Base-by-base conservation (phyloP, 805 yeast species). In the Tetrapisispora pingtungensis region DNA sequence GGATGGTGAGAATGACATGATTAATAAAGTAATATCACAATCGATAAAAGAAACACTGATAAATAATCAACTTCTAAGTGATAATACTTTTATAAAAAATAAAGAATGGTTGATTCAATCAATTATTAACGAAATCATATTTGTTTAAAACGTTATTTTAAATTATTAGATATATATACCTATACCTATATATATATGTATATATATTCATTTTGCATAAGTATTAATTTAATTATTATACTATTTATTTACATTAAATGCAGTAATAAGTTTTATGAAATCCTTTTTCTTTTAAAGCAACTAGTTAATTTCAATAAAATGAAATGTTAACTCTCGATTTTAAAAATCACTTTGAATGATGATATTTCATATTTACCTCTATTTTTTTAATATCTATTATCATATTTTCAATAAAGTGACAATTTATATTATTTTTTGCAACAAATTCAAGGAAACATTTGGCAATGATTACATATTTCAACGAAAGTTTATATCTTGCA, bases 41-140 rank as follows among this genome's bases (percentile, higher is more conserved):
- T 37, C 40, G 7, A 37, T 37, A 33, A 40, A 33, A 26, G 31
- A 32, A 19, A 10, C 19, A 4, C n/a, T 31, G 24, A 17, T 24
- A 3, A 15, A 7, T 19, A 44, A 32, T 22, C 15, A 36, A 22
- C 28, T 39, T 8, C 14, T 35, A 13, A 32, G 24, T 13, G 18
- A 41, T 36, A 34, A 17, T 14, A 41, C 51, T 39, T 54, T 52
- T 36, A 51, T 59, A 0, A 59, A 57, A 43, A 44, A 50, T 7
- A 61, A 61, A 46, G 67, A 62, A 43, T 61, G 65, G 66, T 64
- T 48, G 42, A 61, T 54, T 42, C 65, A 45, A 55, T 59, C 48
- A 41, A 59, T 53, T 6, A 59, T 62, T 5, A 62, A 59, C 45
- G 64, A 52, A 36, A 40, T 44, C 26, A 15, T 36, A 15, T 14